Conservation (phyloP, 2,329 filamentous ascomycete species). For the Tolypocladium endophyticum region DNA sequence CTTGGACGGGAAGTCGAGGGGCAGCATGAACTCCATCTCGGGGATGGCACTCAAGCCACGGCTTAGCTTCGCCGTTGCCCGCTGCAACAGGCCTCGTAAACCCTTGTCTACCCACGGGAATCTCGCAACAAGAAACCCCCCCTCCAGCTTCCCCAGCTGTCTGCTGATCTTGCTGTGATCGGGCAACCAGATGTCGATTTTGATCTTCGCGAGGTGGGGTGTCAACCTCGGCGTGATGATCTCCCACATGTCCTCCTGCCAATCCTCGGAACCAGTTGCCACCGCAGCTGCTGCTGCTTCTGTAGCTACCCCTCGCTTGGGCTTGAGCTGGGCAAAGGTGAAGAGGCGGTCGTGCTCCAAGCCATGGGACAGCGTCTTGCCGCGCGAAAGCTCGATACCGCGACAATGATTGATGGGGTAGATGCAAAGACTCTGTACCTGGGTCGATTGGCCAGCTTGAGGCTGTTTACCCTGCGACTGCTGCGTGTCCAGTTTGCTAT, state of each 20-base stretch:
- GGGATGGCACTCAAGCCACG: constrained; percentile 38
- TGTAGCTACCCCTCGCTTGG: background rate
- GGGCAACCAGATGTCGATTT: constrained; percentile 58
- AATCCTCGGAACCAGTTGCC: background rate
- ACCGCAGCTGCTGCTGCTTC: background rate
- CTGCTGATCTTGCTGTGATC: constrained; percentile 45
- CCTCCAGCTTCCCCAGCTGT: constrained; percentile 39
- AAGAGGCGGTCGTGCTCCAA: constrained; percentile 75
- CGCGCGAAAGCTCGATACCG: constrained; percentile 60
- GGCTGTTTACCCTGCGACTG: constrained; percentile 10
- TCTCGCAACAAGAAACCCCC: constrained; percentile 51
- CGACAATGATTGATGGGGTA: constrained; percentile 79
- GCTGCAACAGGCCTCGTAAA: constrained; percentile 33
- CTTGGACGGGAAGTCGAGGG: constrained; percentile 49
- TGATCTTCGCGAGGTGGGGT: constrained; percentile 60
- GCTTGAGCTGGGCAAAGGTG: constrained; percentile 57
- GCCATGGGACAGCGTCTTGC: constrained; percentile 56
- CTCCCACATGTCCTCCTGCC: constrained; percentile 42
- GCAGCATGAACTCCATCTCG: constrained; percentile 55
- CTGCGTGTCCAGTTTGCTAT: constrained; percentile 25
- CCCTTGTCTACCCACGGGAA: constrained; percentile 53
- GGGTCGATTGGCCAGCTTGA: constrained; percentile 10
- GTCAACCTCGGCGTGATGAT: constrained; percentile 62
- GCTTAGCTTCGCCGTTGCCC: constrained; percentile 38
- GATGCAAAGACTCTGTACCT: constrained; percentile 56